Percentiles rank a stretch among this genome's conserved stretches.
These are phyloP conservation scores for Harringtonia aguacate DNA, from an alignment of 2,329 filamentous ascomycete genomes.

Conservation along the genomic window DNA sequence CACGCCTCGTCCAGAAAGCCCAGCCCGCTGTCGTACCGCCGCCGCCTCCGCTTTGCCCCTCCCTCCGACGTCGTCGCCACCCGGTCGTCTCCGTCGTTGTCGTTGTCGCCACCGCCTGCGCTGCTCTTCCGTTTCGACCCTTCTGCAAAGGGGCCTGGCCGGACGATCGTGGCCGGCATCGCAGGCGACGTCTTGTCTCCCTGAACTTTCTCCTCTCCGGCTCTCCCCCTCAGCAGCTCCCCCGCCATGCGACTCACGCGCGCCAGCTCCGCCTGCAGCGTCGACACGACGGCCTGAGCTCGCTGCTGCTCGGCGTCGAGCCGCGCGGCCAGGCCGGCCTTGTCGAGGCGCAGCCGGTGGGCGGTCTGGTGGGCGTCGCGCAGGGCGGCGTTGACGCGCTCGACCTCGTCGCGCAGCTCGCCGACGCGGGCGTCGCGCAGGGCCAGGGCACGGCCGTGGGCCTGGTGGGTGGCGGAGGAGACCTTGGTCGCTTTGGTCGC, in stretches of 20 bases:
- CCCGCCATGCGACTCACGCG: conserved; percentile 34
- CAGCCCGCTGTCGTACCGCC: conserved; percentile 43
- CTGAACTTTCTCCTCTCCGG: background rate
- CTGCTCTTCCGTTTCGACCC: conserved; percentile 2
- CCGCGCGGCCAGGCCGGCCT: conserved; percentile 23
- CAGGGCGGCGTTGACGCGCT: conserved; percentile 33
- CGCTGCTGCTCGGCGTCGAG: conserved; percentile 26
- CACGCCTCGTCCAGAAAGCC: conserved; percentile 40
- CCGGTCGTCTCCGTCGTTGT: background rate
- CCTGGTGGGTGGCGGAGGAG: conserved; percentile 22
- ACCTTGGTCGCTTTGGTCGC: background rate
- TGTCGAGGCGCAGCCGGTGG: conserved; percentile 33
- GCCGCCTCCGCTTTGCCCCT: conserved; percentile 23
- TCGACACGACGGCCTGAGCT: conserved; percentile 33
- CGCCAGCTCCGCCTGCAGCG: conserved; percentile 41
- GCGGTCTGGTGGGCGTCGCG: conserved; percentile 36
- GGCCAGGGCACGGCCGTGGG: conserved; percentile 36
- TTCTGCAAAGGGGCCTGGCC: conserved; percentile 10
- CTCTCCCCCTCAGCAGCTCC: conserved; percentile 25
- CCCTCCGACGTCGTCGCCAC: background rate
- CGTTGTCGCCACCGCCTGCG: too few species aligned
- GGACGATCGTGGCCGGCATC: conserved; percentile 8
- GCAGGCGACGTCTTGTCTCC: too few species aligned
- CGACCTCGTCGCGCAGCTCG: conserved; percentile 38
- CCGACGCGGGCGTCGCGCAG: conserved; percentile 37